phyloP scores from a whole-genome alignment of 805 yeast genomes.

The Jamesozyma piceae region DNA sequence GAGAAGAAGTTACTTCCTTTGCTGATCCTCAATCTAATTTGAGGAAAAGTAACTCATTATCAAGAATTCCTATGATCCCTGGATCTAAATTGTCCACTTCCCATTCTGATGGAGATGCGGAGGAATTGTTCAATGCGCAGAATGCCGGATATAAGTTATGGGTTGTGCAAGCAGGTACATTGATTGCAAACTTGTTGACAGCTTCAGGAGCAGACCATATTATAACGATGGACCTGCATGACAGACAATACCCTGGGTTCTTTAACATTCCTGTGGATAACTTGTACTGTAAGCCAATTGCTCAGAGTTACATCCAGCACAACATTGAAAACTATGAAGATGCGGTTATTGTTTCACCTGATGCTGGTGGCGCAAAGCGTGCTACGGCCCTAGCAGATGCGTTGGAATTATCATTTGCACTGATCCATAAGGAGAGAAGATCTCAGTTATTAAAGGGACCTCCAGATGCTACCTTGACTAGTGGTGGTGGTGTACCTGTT shows the following conservation, averaged over 20 bases:
- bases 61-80: constrained; percentile 31
- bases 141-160: constrained; percentile 80
- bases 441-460: constrained; percentile 33
- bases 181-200: constrained; percentile 77
- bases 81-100: constrained; percentile 25
- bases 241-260: constrained; percentile 96
- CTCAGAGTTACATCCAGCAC: constrained; percentile 74
- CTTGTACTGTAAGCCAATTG: constrained; percentile 75
- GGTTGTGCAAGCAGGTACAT: constrained; percentile 92
- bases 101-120: constrained; percentile 20
- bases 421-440: constrained; percentile 89
- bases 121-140: constrained; percentile 31
- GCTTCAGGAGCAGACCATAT: constrained; percentile 95
- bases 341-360: constrained; percentile 92
- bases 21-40: constrained; percentile 2
- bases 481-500: constrained; percentile 19
- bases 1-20: constrained; percentile 8
- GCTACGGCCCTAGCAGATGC: constrained; percentile 92
- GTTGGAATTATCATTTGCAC: constrained; percentile 79
- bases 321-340: constrained; percentile 71
- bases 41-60: constrained; percentile 17
- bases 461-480: constrained; percentile 26
- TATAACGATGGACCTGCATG: constrained; percentile 96
- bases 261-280: constrained; percentile 95
- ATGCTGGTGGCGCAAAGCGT: constrained; percentile 97